Evolutionary conservation across 78 protist genomes (phyloP), one percentile per base, ranked within the genome.

Genomic region (Dictyostelium capitatum): DNA sequence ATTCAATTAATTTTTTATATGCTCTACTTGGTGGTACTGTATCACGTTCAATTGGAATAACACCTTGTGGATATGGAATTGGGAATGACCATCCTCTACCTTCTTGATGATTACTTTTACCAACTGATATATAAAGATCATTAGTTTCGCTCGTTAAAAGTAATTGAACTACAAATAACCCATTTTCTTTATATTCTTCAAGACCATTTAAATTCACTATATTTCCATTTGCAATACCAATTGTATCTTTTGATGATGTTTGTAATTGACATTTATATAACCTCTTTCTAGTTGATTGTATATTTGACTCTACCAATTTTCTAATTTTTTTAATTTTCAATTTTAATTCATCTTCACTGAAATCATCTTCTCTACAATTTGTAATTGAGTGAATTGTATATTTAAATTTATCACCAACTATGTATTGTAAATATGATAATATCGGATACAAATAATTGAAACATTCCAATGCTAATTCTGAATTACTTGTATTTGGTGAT

Each of bases 21-120:
- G 93, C 93, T 53, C 93, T 77, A 20, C 83, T 75, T n/a, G 93
- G 93, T 30, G 83, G 93, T 6, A 4, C 7, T 48, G 30, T 12
- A 32, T 74, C 83, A 17, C 56, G 53, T 19, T 43, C 59, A 1
- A 87, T 32, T 41, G 50, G 84, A 15, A 47, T 4, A 30, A 47
- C 54, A 30, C 93, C 93, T 10, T 28, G 46, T 12, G 28, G n/a
- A n/a, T 46, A 74, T 15, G 93, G 93, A 11, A 87, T 43, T 43
- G 93, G 93, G 14, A 50, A 47, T 4, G 74, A 19, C 93, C 93
- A 87, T 41, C 91, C 91, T 47, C n/a, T 73, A 1, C 37, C 41
- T 17, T 87, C 37, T 46, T 6, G 20, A n/a, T 47, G 79, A 20
- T 7, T 77, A 5, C 54, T 3, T 28, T 7, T 41, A 25, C 23